Percentiles rank a stretch among this genome's conserved stretches.
Conservation (phyloP, 495 filamentous ascomycete species). For the Bryoglossum gracile region DNA sequence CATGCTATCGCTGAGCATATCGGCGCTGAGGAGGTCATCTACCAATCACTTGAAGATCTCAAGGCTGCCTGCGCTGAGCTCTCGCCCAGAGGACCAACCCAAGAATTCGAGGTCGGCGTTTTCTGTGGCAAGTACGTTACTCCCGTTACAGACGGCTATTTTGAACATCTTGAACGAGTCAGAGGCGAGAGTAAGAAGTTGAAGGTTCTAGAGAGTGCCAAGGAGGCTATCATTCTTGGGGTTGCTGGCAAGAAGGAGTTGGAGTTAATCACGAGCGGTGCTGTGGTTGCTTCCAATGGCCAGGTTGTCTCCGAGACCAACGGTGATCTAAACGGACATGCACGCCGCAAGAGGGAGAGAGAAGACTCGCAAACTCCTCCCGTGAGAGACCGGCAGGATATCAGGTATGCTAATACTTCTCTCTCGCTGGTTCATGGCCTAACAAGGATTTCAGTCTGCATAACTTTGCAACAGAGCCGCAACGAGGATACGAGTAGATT, state of each 20-base stretch:
- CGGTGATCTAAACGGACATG: slow-evolving; percentile 16
- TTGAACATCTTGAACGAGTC: slow-evolving; percentile 72
- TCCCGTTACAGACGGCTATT: slow-evolving; percentile 74
- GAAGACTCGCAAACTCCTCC: slow-evolving; percentile 16
- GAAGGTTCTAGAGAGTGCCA: slow-evolving; percentile 62
- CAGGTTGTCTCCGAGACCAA: slow-evolving; percentile 27
- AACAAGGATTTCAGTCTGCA: slow-evolving; percentile 14
- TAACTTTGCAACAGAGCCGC: slow-evolving; percentile 23
- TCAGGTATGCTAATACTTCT: slow-evolving; percentile 19
- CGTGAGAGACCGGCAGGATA: slow-evolving; percentile 27
- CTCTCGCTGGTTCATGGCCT: not conserved
- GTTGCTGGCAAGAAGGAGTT: slow-evolving; percentile 55
- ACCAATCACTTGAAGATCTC: slow-evolving; percentile 78
- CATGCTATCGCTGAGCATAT: slow-evolving; percentile 70
- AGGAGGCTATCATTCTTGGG: slow-evolving; percentile 61
- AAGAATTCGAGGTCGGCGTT: slow-evolving; percentile 85
- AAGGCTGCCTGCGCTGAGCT: slow-evolving; percentile 73
- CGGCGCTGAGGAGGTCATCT: slow-evolving; percentile 87
- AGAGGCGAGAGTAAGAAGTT: slow-evolving; percentile 66
- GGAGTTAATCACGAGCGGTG: slow-evolving; percentile 55
- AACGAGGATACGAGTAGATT: slow-evolving; percentile 19
- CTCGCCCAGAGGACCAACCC: slow-evolving; percentile 38
- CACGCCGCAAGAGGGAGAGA: slow-evolving; percentile 17
- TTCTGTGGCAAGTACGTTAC: slow-evolving; percentile 92
- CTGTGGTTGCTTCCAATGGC: slow-evolving; percentile 48